phyloP scores from a whole-genome alignment of 441 rosid genomes.

The Theobroma grandiflorum region DNA sequence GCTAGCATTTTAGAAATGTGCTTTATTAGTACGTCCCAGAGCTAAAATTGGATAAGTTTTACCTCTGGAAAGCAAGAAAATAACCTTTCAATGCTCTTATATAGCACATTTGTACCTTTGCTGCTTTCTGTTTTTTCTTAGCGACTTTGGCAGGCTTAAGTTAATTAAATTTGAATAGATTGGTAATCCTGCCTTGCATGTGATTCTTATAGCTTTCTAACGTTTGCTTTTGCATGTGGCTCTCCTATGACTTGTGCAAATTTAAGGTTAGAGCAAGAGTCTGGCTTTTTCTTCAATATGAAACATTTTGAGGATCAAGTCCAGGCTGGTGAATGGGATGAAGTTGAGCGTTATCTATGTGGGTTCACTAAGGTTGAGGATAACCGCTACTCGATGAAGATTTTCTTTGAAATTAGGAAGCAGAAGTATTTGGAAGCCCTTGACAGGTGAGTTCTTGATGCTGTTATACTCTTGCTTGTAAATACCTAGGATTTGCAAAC shows the following conservation, averaged over 20 bases:
- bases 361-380: slow-evolving; percentile 57
- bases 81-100: neutral
- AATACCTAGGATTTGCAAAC: neutral
- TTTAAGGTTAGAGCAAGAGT: slow-evolving; percentile 53
- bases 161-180: neutral
- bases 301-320: slow-evolving; percentile 53
- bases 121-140: neutral
- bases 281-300: slow-evolving; percentile 54
- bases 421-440: slow-evolving; percentile 57
- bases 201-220: neutral
- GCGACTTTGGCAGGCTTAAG: neutral
- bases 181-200: neutral
- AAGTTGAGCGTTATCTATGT: slow-evolving; percentile 49
- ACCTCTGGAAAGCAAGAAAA: neutral
- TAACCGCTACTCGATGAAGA: slow-evolving; percentile 54
- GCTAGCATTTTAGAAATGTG: slow-evolving; percentile 13
- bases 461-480: neutral
- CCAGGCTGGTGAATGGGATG: slow-evolving; percentile 54
- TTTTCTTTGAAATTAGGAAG: slow-evolving; percentile 55
- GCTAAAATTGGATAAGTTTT: neutral
- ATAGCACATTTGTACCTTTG: neutral
- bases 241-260: neutral
- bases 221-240: slow-evolving; percentile 7
- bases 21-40: neutral
- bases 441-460: slow-evolving; percentile 37